phyloP scores from a whole-genome alignment of 805 yeast genomes.

The Starmerella bacillaris region DNA sequence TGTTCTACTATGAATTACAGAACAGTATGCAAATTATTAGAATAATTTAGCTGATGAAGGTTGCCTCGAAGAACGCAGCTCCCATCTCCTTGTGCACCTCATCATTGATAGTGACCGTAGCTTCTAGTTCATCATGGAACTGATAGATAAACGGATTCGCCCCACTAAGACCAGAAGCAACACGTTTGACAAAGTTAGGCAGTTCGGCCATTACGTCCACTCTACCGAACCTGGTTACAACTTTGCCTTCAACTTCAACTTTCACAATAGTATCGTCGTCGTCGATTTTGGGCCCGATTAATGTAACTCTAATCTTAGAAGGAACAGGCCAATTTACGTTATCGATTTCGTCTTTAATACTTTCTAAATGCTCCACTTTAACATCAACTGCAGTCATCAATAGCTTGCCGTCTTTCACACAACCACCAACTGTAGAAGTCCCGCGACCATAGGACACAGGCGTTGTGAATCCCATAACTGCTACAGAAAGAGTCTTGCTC shows the following conservation, averaged over 20 bases:
- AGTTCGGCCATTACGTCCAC: constrained; percentile 96
- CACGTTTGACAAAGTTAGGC: constrained; percentile 81
- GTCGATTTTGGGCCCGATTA: constrained; percentile 32
- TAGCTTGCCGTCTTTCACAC: constrained; percentile 46
- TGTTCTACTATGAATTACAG: too few relatives aligned
- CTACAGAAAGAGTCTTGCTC: constrained; percentile 51
- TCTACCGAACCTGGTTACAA: constrained; percentile 56
- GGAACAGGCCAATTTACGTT: constrained; percentile 91
- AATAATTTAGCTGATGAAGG: constrained; percentile 50
- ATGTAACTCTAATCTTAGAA: constrained; percentile 39
- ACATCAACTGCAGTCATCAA: constrained; percentile 50
- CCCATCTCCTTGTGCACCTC: constrained; percentile 37
- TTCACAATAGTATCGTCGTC: constrained; percentile 26
- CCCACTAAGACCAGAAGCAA: constrained; percentile 88
- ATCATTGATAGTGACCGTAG: constrained; percentile 29
- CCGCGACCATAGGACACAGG: constrained; percentile 78
- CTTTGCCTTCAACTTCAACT: constrained; percentile 40
- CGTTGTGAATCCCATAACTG: constrained; percentile 89
- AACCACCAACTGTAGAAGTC: constrained; percentile 60
- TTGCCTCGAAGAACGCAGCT: constrained; percentile 57
- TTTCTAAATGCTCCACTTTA: constrained; percentile 29
- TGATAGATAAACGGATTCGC: constrained; percentile 95
- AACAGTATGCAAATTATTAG: too few relatives aligned
- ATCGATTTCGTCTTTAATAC: constrained; percentile 31
- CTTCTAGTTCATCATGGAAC: constrained; percentile 47